Base-by-base conservation (phyloP, 768 basidiomycete species). In the Suillus paluster region DNA sequence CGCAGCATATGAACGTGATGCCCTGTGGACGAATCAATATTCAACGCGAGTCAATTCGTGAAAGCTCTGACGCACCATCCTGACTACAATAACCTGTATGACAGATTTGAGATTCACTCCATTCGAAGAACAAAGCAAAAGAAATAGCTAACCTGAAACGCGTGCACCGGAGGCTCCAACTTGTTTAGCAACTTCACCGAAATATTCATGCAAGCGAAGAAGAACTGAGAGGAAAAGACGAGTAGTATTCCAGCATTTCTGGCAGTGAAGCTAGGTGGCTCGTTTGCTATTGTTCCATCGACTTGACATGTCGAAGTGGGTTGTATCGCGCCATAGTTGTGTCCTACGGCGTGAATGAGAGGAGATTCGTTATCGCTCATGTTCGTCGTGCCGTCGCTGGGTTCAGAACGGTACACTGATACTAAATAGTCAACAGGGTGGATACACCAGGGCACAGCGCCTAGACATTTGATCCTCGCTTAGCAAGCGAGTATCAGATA, bases 131-230 rank as follows among this genome's bases (percentile, higher is more conserved):
- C n/a, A n/a, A n/a, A n/a, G n/a, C n/a, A n/a, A n/a, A n/a, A n/a
- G n/a, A n/a, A n/a, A n/a, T n/a, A n/a, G n/a, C n/a, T n/a, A n/a
- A n/a, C 67, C 80, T 88, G 66, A 14, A 87, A 71, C 5, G 84
- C 78, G 5, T 84, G 81, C 12, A 88, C 83, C 1, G 86, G 88
- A 12, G 82, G 77, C 62, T 87, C 84, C 7, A 88, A 74, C 21
- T 72, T 75, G 61, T 86, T 84, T 61, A 91, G 73, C 63, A 78
- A 78, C 73, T 91, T 91, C 44, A 91, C 89, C 5, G 82, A 75
- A 5, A 87, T 76, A 57, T 85, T 86, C 80, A 88, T 87, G 33
- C 82, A 69, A 7, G 86, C 79, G 44, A 88, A 82, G 73, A 87
- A 86, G 11, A 85, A 75, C 68, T 89, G 86, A 8, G 87, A 71